Base-by-base conservation (phyloP, 1,284 basidiomycete species). In the Trametes pubescens region DNA sequence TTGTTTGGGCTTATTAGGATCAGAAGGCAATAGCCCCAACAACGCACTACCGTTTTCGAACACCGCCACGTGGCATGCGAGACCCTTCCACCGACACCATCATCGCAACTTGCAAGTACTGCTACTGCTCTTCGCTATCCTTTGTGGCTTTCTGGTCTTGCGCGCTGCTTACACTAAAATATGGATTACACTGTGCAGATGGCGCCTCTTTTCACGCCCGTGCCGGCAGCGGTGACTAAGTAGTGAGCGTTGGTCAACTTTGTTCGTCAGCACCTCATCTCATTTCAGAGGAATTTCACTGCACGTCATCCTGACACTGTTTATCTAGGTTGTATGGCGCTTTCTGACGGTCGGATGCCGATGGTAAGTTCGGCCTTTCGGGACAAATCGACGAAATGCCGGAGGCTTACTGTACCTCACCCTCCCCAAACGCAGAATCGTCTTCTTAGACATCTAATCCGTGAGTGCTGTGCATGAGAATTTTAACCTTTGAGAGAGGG, bases 1-100 rank as follows among this genome's bases (percentile, higher is more conserved):
- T 34, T 69, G 60, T 69, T 69, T 66, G 58, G 29, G 26, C 24
- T 13, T 66, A 60, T 68, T 68, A 64, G 62, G 54, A 59, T 69
- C 47, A 11, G 32, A 66, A 58, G 65, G 46, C 54, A 52, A 62
- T 64, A 55, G 57, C 59, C 51, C 57, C 40, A 52, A 58, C 60
- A 56, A 53, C 47, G 40, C 40, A n/a, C 38, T 7, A 49, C 34
- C 47, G 4, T n/a, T 46, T 47, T 59, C 43, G 49, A 60, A 56
- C 64, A 46, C 52, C 60, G 52, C 61, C 65, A 63, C 54, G 65
- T 66, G 53, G 38, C 13, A 22, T 21, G 6, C 32, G 35, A 35
- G 29, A 26, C 26, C 38, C 34, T n/a, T 40, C 18, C 44, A 46
- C 44, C 13, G 32, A 18, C 16, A n/a, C 51, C 43, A 34, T 46